Percentiles rank a stretch among this genome's conserved stretches.
Evolutionary conservation across 345 rosid species (phyloP).

Genomic region (Bruguiera sexangula): DNA sequence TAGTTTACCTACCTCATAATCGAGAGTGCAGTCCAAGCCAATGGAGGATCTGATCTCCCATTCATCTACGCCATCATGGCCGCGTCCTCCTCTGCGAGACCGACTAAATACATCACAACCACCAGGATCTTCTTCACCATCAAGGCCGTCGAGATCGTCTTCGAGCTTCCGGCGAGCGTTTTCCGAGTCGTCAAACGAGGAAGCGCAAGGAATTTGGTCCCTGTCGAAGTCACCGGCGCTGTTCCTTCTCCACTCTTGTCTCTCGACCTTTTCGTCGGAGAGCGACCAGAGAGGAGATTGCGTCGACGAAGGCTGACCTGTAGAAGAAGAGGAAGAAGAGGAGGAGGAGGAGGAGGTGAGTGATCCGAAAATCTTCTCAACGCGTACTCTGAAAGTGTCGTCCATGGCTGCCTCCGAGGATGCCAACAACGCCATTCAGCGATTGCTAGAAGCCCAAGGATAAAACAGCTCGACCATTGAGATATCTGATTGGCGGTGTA

Average conservation of each 20-base stretch:
- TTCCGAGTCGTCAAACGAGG: conserved; percentile 36
- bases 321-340: too few relatives aligned
- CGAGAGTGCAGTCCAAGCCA: conserved; percentile 77
- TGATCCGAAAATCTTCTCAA: conserved; percentile 54
- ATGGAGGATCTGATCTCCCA: conserved; percentile 74
- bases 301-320: conserved; percentile 23
- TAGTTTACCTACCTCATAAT: conserved; percentile 50
- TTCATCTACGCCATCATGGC: conserved; percentile 39
- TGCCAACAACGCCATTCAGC: neutral
- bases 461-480: too few relatives aligned
- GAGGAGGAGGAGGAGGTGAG: conserved; percentile 24
- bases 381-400: conserved; percentile 51
- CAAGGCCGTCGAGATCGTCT: conserved; percentile 36
- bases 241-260: conserved; percentile 36
- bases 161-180: conserved; percentile 21
- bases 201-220: conserved; percentile 48
- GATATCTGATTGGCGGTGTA: too few relatives aligned
- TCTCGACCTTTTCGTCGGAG: conserved; percentile 42
- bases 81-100: conserved; percentile 12
- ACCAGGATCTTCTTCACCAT: conserved; percentile 22
- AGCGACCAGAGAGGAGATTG: conserved; percentile 47
- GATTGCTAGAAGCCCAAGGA: neutral
- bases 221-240: conserved; percentile 28
- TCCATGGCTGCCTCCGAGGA: conserved; percentile 23
- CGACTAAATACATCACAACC: conserved; percentile 5